These are phyloP conservation scores for Suillus variegatus DNA, from an alignment of 768 basidiomycete species.

Conservation along the genomic window DNA sequence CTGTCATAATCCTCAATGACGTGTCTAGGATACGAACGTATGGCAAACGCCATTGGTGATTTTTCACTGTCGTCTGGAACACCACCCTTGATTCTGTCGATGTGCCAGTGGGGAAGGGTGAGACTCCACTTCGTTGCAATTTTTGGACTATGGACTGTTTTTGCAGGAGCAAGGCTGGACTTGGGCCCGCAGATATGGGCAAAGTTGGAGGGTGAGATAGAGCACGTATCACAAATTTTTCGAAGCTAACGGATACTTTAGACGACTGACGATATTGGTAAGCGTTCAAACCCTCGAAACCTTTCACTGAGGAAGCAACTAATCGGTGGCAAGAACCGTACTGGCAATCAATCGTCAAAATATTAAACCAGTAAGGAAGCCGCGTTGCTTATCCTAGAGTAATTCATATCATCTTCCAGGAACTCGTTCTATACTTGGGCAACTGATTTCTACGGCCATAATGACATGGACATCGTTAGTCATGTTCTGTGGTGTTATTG, in stretches of 20 bases:
- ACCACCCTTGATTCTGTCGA: slow-evolving; percentile 56
- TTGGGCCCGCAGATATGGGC: slow-evolving; percentile 60
- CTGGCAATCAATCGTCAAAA: slow-evolving; percentile 52
- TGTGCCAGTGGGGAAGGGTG: slow-evolving; percentile 73
- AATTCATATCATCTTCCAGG: slow-evolving; percentile 32
- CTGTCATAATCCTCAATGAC: neutral
- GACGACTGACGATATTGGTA: slow-evolving; percentile 55
- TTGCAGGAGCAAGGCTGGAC: slow-evolving; percentile 61
- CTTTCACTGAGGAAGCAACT: neutral
- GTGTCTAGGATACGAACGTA: slow-evolving; percentile 54
- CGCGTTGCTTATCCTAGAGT: neutral
- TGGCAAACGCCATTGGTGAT: slow-evolving; percentile 58
- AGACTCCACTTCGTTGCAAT: slow-evolving; percentile 14
- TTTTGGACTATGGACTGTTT: slow-evolving; percentile 8
- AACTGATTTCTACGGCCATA: slow-evolving; percentile 67
- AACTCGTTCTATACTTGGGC: slow-evolving; percentile 67
- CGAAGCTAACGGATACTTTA: slow-evolving; percentile 18
- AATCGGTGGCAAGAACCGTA: slow-evolving; percentile 33
- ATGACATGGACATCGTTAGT: slow-evolving; percentile 68
- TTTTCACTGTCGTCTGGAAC: slow-evolving; percentile 49
- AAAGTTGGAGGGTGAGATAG: slow-evolving; percentile 61
- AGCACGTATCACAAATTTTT: neutral
- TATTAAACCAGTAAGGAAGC: slow-evolving; percentile 52
- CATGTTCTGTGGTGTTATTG: slow-evolving; percentile 11
- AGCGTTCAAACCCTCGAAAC: slow-evolving; percentile 5